A percentile compares a stretch with the other conserved stretches of the same genome.
Evolutionary conservation across 192 early-diverging fungal genomes (phyloP).

Genomic region (Cladochytrium replicatum): DNA sequence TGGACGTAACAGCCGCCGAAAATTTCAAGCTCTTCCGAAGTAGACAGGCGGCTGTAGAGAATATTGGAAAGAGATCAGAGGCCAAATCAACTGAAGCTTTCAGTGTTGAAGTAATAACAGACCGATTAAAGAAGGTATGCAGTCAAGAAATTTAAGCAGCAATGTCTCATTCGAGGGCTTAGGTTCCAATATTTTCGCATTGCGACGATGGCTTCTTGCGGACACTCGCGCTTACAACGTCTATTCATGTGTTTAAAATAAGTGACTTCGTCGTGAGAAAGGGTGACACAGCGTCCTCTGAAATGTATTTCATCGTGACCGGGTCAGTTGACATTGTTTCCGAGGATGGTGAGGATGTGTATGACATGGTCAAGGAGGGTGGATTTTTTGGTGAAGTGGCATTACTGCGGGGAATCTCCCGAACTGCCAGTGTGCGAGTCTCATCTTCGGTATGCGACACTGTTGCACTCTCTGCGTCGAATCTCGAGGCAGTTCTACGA

Average conservation of each 20-base stretch:
- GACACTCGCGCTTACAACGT: constrained; percentile 29
- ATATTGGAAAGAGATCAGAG: constrained; percentile 3
- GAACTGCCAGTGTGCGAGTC: constrained; percentile 35
- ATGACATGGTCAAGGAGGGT: constrained; percentile 34
- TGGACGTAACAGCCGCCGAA: constrained; percentile 32
- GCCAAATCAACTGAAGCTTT: constrained; percentile 15
- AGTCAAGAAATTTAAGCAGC: too few species aligned
- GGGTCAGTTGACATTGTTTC: constrained; percentile 41
- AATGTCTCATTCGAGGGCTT: too few species aligned
- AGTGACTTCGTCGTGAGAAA: constrained; percentile 35
- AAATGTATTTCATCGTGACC: constrained; percentile 44
- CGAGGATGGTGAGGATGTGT: constrained; percentile 33
- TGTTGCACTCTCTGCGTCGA: constrained; percentile 26
- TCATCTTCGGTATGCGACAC: constrained; percentile 21
- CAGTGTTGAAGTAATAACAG: constrained; percentile 32
- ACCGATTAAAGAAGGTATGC: constrained; percentile 26
- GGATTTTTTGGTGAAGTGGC: constrained; percentile 52
- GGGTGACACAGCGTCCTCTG: constrained; percentile 32
- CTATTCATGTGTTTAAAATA: constrained; percentile 14
- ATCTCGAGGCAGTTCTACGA: constrained; percentile 30
- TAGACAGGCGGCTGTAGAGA: constrained; percentile 25
- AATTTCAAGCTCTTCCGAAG: constrained; percentile 34
- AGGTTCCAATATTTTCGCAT: constrained; percentile 37
- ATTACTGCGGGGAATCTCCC: constrained; percentile 24
- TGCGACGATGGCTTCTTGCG: constrained; percentile 34